These are phyloP conservation scores for Claviceps sp. DNA, from an alignment of 2,329 filamentous ascomycete genomes.

Conservation along the genomic window DNA sequence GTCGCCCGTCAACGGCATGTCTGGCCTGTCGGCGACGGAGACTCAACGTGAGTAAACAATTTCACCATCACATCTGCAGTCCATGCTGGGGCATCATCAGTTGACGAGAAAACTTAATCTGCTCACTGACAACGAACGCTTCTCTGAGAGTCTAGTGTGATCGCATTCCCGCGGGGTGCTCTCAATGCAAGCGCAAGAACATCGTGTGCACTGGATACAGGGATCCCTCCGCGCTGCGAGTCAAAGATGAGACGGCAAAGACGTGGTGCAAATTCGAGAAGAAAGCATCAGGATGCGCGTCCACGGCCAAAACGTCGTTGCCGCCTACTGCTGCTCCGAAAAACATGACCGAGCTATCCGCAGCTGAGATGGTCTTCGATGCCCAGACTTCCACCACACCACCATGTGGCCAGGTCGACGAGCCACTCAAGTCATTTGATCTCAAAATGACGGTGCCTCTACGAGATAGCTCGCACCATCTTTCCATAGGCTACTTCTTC, in stretches of 20 bases:
- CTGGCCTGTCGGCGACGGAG: slow-evolving; percentile 14
- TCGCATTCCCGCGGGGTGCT: slow-evolving; percentile 12
- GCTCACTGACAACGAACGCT: background rate
- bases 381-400: background rate
- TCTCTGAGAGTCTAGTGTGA: slow-evolving; percentile 11
- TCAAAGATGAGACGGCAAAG: slow-evolving; percentile 14
- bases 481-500: slow-evolving; percentile 7
- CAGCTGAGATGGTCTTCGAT: background rate
- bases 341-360: background rate
- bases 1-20: slow-evolving; percentile 16
- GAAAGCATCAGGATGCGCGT: background rate
- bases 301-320: slow-evolving; percentile 9
- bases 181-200: slow-evolving; percentile 16
- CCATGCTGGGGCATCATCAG: background rate
- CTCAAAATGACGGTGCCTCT: background rate
- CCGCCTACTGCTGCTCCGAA: background rate
- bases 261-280: slow-evolving; percentile 10
- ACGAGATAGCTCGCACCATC: background rate
- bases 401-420: background rate
- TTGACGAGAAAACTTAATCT: background rate
- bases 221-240: slow-evolving; percentile 11
- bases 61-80: background rate
- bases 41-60: slow-evolving; percentile 10
- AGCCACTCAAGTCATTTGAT: background rate
- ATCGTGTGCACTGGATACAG: slow-evolving; percentile 14